Evolutionary conservation across 768 basidiomycete species (phyloP), one percentile per base, ranked within the genome.

Genomic region (Rhizopogon sp.): DNA sequence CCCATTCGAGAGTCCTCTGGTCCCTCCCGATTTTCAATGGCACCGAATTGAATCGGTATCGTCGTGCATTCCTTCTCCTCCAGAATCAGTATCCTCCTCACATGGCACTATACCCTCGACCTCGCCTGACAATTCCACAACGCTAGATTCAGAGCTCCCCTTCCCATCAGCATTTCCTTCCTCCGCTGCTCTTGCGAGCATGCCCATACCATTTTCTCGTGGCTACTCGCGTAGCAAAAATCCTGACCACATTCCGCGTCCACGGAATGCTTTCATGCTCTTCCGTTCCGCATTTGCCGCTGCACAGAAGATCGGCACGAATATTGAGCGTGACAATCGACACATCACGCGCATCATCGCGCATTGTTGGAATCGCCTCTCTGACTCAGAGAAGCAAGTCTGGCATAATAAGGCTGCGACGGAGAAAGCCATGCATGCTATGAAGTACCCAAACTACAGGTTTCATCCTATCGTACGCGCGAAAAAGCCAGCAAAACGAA

Each of bases 241-340:
- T 72, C 59, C 78, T 70, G 56, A 82, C 73, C 71, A 72, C 59
- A 62, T 72, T 16, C 72, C 72, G 11, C 73, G 72, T 41, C 72
- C 72, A 1, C 59, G 73, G 3, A 77, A 76, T 58, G 76, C 74
- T 40, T 76, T 77, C 63, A 76, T 85, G 75, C 77, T 85, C 65
- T 85, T 79, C 66, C 77, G 83, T 20, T 84, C 80, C 25, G 80
- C 78, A 53, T 82, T 86, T 50, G 79, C 80, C 40, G 76, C 79
- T 3, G 74, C 75, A 6, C 75, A 79, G 41, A 80, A 77, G 56
- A 74, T 82, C 56, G 66, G 60, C 49, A 69, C 72, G n/a, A 67
- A 63, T 17, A 71, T 83, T 58, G 83, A 85, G 62, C 74, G 72
- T 58, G 80, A 85, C 62, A 78, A 83, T 61, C 72, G 81, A 31